phyloP scores from a whole-genome alignment of 2,329 filamentous ascomycete species.

The Hypomyces perniciosus region DNA sequence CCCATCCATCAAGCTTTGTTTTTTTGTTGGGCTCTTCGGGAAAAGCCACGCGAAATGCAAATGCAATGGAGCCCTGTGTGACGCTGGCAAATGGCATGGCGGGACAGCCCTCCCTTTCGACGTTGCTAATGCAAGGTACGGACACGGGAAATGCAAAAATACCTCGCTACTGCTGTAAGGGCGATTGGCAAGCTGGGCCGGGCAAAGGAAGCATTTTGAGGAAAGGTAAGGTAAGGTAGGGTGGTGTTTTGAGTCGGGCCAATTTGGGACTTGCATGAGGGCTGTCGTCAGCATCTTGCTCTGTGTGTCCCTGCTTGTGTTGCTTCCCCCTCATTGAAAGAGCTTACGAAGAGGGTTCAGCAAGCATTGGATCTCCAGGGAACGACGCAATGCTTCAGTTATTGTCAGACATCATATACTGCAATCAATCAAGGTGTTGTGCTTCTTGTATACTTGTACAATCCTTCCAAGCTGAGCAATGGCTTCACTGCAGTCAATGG shows the following conservation, averaged over 20 bases:
- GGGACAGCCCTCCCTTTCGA: slow-evolving; percentile 4
- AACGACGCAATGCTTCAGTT: neutral
- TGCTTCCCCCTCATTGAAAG: neutral
- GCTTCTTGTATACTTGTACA: too few relatives aligned
- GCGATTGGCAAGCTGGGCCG: neutral
- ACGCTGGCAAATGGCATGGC: slow-evolving; percentile 6
- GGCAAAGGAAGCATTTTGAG: neutral
- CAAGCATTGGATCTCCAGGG: neutral
- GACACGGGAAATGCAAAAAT: slow-evolving; percentile 5
- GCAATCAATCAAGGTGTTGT: too few relatives aligned
- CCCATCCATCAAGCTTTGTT: slow-evolving; percentile 1
- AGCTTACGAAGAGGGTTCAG: neutral
- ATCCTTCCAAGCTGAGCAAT: too few relatives aligned
- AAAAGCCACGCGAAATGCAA: slow-evolving; percentile 3
- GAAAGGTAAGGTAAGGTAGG: too few relatives aligned
- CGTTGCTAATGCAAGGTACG: slow-evolving; percentile 13
- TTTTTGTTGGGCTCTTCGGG: slow-evolving; percentile 6
- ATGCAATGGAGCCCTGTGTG: neutral
- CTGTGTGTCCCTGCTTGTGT: neutral
- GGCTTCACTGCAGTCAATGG: too few relatives aligned
- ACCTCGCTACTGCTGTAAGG: slow-evolving; percentile 1
- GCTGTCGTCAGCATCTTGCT: slow-evolving; percentile 3
- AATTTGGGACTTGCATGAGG: slow-evolving; percentile 5
- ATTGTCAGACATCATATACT: neutral
- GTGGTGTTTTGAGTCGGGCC: neutral